Evolutionary conservation across 208 protist genomes (phyloP).

Genomic region (Leishmania arabica): DNA sequence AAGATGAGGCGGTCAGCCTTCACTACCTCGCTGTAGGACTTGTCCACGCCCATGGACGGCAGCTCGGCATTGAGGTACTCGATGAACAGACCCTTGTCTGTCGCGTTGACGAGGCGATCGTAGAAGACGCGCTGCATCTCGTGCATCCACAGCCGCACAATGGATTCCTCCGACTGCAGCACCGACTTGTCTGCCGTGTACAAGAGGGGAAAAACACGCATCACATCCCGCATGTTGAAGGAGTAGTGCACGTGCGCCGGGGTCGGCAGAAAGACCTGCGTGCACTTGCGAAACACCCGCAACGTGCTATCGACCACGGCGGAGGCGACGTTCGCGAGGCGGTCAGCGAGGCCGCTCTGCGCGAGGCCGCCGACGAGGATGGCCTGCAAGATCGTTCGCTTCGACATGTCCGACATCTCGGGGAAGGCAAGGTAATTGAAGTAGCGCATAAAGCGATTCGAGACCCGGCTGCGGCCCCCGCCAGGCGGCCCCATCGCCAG

Average conservation of each 20-base stretch:
- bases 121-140: conserved; percentile 96
- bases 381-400: conserved; percentile 94
- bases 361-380: conserved; percentile 93
- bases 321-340: conserved; percentile 51
- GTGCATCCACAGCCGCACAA: conserved; percentile 96
- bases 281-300: conserved; percentile 92
- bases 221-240: conserved; percentile 99
- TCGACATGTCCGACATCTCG: conserved; percentile 94
- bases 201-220: conserved; percentile 97
- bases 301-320: conserved; percentile 92
- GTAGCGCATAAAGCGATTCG: conserved; percentile 97
- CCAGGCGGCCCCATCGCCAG: conserved; percentile 98
- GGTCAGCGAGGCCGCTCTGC: conserved; percentile 64
- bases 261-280: conserved; percentile 94
- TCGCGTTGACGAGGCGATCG: conserved; percentile 93
- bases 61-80: conserved; percentile 74
- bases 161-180: conserved; percentile 52
- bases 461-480: conserved; percentile 94
- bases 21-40: conserved; percentile 65
- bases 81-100: conserved; percentile 87
- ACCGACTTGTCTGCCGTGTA: conserved; percentile 77
- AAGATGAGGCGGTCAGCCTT: conserved; percentile 91
- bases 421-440: conserved; percentile 97
- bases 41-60: conserved; percentile 55
- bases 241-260: conserved; percentile 98